These are phyloP conservation scores for Articulospora tetracladia DNA, from an alignment of 495 filamentous ascomycete genomes.

Conservation along the genomic window DNA sequence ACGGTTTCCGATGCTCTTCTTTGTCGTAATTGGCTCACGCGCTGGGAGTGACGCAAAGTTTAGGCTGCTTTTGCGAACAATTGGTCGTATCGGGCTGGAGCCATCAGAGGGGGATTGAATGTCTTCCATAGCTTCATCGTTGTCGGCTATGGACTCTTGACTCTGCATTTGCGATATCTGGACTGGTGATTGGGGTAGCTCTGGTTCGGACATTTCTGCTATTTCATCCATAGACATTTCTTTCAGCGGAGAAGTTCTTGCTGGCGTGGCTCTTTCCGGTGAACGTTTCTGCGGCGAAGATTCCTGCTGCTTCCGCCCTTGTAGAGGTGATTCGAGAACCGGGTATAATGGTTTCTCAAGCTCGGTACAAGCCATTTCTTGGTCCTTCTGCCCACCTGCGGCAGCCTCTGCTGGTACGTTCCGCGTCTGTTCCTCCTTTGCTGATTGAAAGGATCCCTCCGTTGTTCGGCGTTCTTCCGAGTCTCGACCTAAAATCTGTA, in stretches of 20 bases:
- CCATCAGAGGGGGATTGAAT: slow-evolving; percentile 39
- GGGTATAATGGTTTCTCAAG: slow-evolving; percentile 24
- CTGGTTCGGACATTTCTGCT: slow-evolving; percentile 1
- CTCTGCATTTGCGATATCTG: not conserved
- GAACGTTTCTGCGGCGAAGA: slow-evolving; percentile 19
- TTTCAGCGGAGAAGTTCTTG: not conserved
- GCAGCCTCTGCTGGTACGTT: slow-evolving; percentile 7
- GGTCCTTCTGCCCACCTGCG: not conserved
- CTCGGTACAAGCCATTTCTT: slow-evolving; percentile 4
- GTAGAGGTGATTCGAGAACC: slow-evolving; percentile 22
- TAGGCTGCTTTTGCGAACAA: slow-evolving; percentile 85
- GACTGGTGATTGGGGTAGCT: not conserved
- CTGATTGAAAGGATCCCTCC: slow-evolving; percentile 63
- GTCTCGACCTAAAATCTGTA: slow-evolving; percentile 12
- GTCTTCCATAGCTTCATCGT: slow-evolving; percentile 21
- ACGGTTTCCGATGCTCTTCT: slow-evolving; percentile 72
- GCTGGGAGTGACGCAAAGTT: slow-evolving; percentile 90
- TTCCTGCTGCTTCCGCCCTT: slow-evolving; percentile 10
- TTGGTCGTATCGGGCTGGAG: slow-evolving; percentile 27
- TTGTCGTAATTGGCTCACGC: slow-evolving; percentile 77
- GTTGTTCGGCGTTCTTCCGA: slow-evolving; percentile 45
- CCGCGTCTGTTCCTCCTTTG: slow-evolving; percentile 51
- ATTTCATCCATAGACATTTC: not conserved
- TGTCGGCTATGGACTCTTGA: slow-evolving; percentile 1
- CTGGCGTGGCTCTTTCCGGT: slow-evolving; percentile 9